A percentile compares a stretch with the other conserved stretches of the same genome.
These are phyloP conservation scores for Cercospora sp. DNA, from an alignment of 2,329 filamentous ascomycete genomes.

Conservation along the genomic window DNA sequence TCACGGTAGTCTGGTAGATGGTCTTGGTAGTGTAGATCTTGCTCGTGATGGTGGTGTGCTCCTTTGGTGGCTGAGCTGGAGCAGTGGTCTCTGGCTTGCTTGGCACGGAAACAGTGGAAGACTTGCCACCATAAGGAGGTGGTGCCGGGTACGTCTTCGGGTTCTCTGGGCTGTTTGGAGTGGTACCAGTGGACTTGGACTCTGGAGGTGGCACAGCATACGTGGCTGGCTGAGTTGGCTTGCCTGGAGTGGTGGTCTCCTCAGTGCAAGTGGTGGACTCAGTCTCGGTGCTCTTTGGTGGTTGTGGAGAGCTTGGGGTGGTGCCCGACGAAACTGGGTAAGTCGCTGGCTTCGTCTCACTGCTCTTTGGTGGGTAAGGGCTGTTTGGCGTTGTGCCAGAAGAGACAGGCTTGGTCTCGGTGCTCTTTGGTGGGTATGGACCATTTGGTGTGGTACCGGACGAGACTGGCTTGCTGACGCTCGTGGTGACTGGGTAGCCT, in stretches of 20 bases:
- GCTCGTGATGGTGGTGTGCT: slow-evolving; percentile 15
- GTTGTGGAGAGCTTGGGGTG: background rate
- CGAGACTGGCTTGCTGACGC: background rate
- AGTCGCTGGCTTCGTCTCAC: background rate
- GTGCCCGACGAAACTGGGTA: no score
- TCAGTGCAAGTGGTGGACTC: background rate
- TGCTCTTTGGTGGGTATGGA: background rate
- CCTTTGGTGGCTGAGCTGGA: background rate
- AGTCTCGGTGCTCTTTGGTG: background rate
- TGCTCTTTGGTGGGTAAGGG: background rate
- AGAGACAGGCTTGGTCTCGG: background rate
- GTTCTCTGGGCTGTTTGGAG: no score
- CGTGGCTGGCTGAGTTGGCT: background rate
- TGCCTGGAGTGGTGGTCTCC: background rate
- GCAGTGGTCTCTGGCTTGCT: background rate
- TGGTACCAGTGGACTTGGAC: background rate
- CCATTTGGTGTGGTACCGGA: background rate
- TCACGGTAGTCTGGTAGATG: slow-evolving; percentile 29
- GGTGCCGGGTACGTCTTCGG: background rate
- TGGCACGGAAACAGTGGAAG: background rate
- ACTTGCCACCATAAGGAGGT: background rate
- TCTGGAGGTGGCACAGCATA: background rate
- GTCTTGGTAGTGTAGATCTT: slow-evolving; percentile 24
- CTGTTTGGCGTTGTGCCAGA: no score
- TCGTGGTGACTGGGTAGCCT: background rate